phyloP scores from a whole-genome alignment of 2,329 filamentous ascomycete species.

The Nothopassalora personata region DNA sequence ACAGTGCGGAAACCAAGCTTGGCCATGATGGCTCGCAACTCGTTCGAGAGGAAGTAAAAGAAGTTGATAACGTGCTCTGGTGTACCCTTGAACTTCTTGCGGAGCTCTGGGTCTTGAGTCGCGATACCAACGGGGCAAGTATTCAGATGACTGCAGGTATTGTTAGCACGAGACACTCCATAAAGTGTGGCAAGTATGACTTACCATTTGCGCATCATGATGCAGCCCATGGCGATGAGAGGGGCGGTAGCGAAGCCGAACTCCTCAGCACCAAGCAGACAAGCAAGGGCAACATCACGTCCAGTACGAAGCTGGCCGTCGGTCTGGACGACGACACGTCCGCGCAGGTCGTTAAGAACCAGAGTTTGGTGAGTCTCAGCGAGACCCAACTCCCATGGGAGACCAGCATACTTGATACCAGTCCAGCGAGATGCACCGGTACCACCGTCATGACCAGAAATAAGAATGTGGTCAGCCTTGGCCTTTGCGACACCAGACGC shows the following conservation, averaged over 20 bases:
- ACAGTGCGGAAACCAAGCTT: constrained; percentile 90
- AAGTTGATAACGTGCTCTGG: constrained; percentile 98
- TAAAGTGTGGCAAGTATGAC: neutral
- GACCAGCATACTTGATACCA: constrained; percentile 95
- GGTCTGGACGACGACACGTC: constrained; percentile 91
- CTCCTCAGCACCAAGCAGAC: constrained; percentile 93
- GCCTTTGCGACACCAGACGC: constrained; percentile 96
- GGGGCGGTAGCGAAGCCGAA: constrained; percentile 95
- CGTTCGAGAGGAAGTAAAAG: constrained; percentile 96
- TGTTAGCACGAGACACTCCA: constrained; percentile 13
- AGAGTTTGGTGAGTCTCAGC: constrained; percentile 96
- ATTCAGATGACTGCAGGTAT: constrained; percentile 47
- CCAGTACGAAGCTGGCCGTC: constrained; percentile 92
- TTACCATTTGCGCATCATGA: constrained; percentile 79
- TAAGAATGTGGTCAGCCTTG: constrained; percentile 93
- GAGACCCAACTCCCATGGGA: constrained; percentile 93
- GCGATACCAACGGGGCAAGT: constrained; percentile 91
- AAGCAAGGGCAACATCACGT: constrained; percentile 88
- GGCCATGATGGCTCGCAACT: constrained; percentile 94
- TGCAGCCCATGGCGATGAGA: constrained; percentile 92
- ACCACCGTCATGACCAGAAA: constrained; percentile 94
- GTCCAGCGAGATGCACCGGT: constrained; percentile 97
- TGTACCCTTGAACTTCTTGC: constrained; percentile 88
- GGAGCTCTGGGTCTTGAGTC: constrained; percentile 87
- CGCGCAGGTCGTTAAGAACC: constrained; percentile 90